These are phyloP conservation scores for Sphaerulina musiva DNA, from an alignment of 2,329 filamentous ascomycete genomes.

Conservation along the genomic window DNA sequence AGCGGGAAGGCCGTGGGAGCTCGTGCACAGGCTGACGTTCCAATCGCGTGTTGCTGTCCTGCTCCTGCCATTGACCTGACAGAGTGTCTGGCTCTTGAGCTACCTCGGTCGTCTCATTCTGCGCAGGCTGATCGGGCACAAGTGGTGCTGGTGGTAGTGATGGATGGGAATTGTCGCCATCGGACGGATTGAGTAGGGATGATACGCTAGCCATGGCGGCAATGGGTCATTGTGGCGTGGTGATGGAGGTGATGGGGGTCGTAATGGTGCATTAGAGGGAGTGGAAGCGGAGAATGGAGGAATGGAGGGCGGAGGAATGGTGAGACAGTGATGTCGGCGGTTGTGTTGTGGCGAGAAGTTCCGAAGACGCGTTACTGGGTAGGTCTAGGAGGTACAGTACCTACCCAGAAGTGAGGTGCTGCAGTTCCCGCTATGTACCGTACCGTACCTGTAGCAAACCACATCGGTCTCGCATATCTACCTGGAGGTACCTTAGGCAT, in stretches of 20 bases:
- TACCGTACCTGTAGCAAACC: too few species aligned
- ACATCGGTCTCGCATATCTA: too few species aligned
- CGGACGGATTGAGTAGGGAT: slow-evolving; percentile 35
- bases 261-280: too few species aligned
- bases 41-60: not conserved
- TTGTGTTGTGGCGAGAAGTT: not conserved
- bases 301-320: too few species aligned
- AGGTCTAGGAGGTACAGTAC: not conserved
- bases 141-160: not conserved
- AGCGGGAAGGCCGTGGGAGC: slow-evolving; percentile 33
- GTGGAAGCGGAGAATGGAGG: too few species aligned
- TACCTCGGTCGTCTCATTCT: slow-evolving; percentile 30
- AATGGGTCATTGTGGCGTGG: not conserved
- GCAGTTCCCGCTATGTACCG: too few species aligned
- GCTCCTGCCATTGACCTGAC: slow-evolving; percentile 19
- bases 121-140: not conserved
- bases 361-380: not conserved
- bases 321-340: not conserved
- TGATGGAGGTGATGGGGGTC: not conserved
- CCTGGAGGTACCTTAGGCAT: too few species aligned
- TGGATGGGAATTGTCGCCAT: slow-evolving; percentile 8
- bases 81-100: slow-evolving; percentile 34
- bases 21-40: not conserved
- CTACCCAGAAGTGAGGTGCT: too few species aligned
- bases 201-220: slow-evolving; percentile 28